Conservation (phyloP, 768 basidiomycete genomes). For the Strobilomyces dryophilus region DNA sequence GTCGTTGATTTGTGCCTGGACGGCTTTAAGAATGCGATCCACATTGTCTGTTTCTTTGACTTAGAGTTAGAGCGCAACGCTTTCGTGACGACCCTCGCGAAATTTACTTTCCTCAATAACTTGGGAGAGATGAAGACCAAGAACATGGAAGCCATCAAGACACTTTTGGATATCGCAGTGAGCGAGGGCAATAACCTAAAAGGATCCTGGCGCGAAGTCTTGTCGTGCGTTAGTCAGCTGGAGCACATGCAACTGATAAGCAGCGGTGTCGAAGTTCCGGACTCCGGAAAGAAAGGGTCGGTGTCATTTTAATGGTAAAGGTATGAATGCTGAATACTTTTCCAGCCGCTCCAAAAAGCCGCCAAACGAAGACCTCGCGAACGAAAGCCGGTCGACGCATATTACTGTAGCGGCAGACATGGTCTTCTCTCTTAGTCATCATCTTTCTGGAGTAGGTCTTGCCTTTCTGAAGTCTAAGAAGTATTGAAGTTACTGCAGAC, state of each 20-base stretch:
- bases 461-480: not conserved
- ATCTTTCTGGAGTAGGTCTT: slow-evolving; percentile 83
- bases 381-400: slow-evolving; percentile 94
- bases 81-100: slow-evolving; percentile 92
- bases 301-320: slow-evolving; percentile 21
- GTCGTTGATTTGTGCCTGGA: slow-evolving; percentile 89
- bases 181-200: slow-evolving; percentile 97
- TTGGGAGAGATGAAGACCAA: slow-evolving; percentile 98
- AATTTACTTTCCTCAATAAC: slow-evolving; percentile 98
- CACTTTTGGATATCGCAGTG: slow-evolving; percentile 89
- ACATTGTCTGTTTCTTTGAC: slow-evolving; percentile 95
- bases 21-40: slow-evolving; percentile 96
- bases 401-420: slow-evolving; percentile 99
- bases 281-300: slow-evolving; percentile 77
- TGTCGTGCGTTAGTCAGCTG: slow-evolving; percentile 96
- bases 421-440: slow-evolving; percentile 96
- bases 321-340: slow-evolving; percentile 5
- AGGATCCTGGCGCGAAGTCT: slow-evolving; percentile 92
- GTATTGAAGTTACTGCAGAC: slow-evolving; percentile 46
- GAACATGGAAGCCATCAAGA: slow-evolving; percentile 99
- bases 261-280: slow-evolving; percentile 80
- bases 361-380: slow-evolving; percentile 90
- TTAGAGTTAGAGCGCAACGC: slow-evolving; percentile 97
- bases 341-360: slow-evolving; percentile 49
- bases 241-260: slow-evolving; percentile 99